Evolutionary conservation across 768 basidiomycete species (phyloP).

Genomic region (Tephrocybe rancida): DNA sequence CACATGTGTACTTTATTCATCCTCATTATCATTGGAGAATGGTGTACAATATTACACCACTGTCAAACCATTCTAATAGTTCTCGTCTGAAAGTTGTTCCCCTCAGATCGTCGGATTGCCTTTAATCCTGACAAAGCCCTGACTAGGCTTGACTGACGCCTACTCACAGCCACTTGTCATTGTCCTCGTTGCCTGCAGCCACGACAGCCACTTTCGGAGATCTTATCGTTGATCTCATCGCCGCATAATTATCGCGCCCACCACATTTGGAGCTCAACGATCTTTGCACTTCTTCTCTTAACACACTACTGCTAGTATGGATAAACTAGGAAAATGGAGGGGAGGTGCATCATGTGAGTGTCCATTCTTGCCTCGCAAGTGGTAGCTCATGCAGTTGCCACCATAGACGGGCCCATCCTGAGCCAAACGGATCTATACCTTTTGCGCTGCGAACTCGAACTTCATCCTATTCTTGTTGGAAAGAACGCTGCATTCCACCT

Average conservation of each 20-base stretch:
- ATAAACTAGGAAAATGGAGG: constrained; percentile 41
- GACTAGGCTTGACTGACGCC: too few relatives aligned
- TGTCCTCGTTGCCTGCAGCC: too few relatives aligned
- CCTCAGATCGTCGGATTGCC: too few relatives aligned
- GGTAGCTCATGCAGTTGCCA: neutral
- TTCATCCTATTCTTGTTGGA: constrained; percentile 73
- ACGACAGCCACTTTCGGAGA: neutral
- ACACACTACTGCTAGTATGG: constrained; percentile 13
- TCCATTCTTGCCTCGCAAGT: neutral
- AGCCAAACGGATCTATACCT: constrained; percentile 83
- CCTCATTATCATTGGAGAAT: too few relatives aligned
- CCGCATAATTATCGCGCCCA: too few relatives aligned
- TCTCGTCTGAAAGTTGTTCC: too few relatives aligned
- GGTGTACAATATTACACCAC: too few relatives aligned
- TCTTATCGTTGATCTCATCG: constrained; percentile 14
- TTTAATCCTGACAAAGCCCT: too few relatives aligned
- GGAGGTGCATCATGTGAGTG: constrained; percentile 45
- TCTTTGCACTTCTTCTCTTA: neutral
- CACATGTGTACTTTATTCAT: too few relatives aligned
- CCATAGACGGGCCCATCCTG: constrained; percentile 75
- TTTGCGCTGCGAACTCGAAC: constrained; percentile 64
- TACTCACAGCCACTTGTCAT: too few relatives aligned
- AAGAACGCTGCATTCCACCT: constrained; percentile 55
- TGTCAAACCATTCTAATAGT: too few relatives aligned
- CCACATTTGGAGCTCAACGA: too few relatives aligned